Conservation (phyloP, 805 yeast species). For the Vanderwaltozyma polyspora region DNA sequence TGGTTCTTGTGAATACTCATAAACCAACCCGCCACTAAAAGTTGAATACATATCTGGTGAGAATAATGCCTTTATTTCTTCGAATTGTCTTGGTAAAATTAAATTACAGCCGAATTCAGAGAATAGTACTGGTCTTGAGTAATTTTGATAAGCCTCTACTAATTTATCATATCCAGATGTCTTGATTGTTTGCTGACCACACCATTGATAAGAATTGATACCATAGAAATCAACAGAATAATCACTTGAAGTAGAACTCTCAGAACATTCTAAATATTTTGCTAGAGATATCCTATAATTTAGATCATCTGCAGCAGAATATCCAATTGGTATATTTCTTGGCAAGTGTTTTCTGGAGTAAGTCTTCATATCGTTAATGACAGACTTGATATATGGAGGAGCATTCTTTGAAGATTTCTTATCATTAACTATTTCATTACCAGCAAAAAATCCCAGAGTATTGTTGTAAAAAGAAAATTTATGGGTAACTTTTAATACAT, state of each 20-base stretch:
- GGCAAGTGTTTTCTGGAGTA: constrained; percentile 50
- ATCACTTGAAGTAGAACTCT: constrained; percentile 34
- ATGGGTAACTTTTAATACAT: constrained; percentile 66
- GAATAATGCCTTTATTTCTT: constrained; percentile 60
- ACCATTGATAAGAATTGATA: constrained; percentile 92
- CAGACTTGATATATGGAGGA: constrained; percentile 67
- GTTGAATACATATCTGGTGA: constrained; percentile 62
- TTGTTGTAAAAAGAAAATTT: constrained; percentile 79
- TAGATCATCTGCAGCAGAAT: constrained; percentile 93
- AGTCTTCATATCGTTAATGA: constrained; percentile 69
- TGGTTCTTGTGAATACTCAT: constrained; percentile 69
- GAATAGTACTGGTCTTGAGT: constrained; percentile 68
- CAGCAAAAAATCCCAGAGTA: constrained; percentile 84
- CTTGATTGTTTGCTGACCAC: constrained; percentile 78
- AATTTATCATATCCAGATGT: constrained; percentile 68
- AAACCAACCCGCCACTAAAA: constrained; percentile 78
- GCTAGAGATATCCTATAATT: constrained; percentile 66
- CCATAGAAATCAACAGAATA: constrained; percentile 77
- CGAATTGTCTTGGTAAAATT: constrained; percentile 66
- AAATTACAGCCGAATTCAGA: constrained; percentile 91
- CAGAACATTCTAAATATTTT: constrained; percentile 67
- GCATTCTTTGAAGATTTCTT: constrained; percentile 53
- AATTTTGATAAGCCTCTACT: constrained; percentile 57
- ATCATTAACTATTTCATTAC: constrained; percentile 84
- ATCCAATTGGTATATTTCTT: constrained; percentile 78